phyloP scores from a whole-genome alignment of 345 rosid genomes.

The Syzygium grande region DNA sequence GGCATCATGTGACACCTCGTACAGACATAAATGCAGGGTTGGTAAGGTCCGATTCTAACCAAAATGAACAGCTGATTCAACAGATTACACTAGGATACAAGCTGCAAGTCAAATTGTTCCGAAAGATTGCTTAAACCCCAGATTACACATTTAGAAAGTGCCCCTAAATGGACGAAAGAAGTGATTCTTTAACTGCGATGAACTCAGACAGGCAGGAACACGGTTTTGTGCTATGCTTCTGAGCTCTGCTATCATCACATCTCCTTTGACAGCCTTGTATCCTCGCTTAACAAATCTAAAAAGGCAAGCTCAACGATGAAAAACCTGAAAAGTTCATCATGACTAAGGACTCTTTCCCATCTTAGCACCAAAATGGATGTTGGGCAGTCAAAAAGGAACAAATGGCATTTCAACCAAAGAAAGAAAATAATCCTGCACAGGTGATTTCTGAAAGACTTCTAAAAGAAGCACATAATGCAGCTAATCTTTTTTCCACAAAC shows the following conservation, averaged over 20 bases:
- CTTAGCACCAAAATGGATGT: background rate
- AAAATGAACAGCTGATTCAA: background rate
- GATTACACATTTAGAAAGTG: background rate
- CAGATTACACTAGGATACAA: background rate
- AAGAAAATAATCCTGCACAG: background rate
- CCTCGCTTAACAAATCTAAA: background rate
- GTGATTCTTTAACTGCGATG: background rate
- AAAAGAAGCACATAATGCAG: background rate
- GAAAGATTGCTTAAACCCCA: background rate
- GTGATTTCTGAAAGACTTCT: background rate
- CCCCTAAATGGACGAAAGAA: background rate
- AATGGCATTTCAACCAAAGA: background rate
- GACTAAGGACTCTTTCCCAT: background rate
- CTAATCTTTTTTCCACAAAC: background rate
- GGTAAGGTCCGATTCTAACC: background rate
- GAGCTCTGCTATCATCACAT: background rate
- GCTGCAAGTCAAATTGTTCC: background rate
- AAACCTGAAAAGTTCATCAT: background rate
- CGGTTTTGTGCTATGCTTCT: background rate
- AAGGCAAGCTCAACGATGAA: background rate
- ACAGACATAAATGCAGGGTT: background rate
- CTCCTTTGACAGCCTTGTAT: background rate
- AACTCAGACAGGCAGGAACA: background rate
- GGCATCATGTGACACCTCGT: background rate
- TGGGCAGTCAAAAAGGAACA: background rate